These are phyloP conservation scores for Pneumocystis carinii DNA, from an alignment of 1,139 yeast genomes.

Conservation along the genomic window DNA sequence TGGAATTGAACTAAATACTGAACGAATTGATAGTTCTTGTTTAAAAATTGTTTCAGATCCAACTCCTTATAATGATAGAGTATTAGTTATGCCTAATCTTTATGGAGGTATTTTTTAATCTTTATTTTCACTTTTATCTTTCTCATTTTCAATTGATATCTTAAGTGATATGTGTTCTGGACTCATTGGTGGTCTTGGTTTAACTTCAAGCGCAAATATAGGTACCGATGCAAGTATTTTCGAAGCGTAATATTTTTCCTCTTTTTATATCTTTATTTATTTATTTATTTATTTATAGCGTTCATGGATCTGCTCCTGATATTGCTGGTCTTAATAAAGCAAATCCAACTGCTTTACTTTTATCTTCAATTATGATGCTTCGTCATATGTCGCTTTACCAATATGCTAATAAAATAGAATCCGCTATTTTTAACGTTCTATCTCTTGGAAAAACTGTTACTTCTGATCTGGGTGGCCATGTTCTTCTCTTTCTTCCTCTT, in stretches of 20 bases:
- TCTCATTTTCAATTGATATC: conserved; percentile 28
- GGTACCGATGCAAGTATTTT: conserved; percentile 94
- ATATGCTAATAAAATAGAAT: conserved; percentile 70
- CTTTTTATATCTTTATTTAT: not conserved
- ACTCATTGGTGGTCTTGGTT: conserved; percentile 94
- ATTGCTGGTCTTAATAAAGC: conserved; percentile 88
- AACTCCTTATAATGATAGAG: conserved; percentile 38
- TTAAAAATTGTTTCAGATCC: conserved; percentile 68
- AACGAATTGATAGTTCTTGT: conserved; percentile 90
- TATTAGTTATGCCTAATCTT: conserved; percentile 98
- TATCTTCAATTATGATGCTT: conserved; percentile 97
- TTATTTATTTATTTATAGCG: conserved; percentile 22
- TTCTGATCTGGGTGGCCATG: conserved; percentile 74
- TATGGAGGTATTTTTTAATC: conserved; percentile 52
- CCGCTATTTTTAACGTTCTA: conserved; percentile 78
- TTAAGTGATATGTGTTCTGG: conserved; percentile 96
- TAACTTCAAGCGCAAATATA: conserved; percentile 98
- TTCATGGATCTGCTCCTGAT: conserved; percentile 93
- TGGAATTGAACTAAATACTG: conserved; percentile 65
- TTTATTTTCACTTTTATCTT: not conserved
- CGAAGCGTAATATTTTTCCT: conserved; percentile 42
- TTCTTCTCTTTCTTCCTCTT: not conserved
- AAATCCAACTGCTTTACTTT: conserved; percentile 91
- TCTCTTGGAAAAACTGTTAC: conserved; percentile 95
- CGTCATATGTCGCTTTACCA: conserved; percentile 85